These are phyloP conservation scores for Botrytis byssoidea DNA, from an alignment of 2,329 filamentous ascomycete species.

Conservation along the genomic window DNA sequence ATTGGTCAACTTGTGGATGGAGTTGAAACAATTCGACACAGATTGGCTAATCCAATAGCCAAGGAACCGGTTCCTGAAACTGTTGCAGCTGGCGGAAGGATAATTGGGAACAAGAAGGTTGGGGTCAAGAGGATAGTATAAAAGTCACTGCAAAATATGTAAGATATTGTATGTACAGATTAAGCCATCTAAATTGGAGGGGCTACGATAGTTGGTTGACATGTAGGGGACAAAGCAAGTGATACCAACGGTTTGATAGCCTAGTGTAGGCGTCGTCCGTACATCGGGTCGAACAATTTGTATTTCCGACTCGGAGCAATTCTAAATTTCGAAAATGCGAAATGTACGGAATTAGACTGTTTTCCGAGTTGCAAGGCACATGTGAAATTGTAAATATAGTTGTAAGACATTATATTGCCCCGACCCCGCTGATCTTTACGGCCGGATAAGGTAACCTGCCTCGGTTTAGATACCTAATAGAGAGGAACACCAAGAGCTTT, in stretches of 20 bases:
- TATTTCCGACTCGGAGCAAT: neutral
- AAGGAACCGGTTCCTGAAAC: conserved; percentile 35
- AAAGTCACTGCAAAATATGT: conserved; percentile 23
- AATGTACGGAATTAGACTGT: neutral
- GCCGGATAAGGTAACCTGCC: conserved; percentile 5
- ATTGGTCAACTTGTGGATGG: conserved; percentile 60
- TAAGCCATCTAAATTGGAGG: neutral
- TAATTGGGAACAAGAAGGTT: conserved; percentile 29
- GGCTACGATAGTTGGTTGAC: neutral
- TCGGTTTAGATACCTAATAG: neutral
- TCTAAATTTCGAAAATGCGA: neutral
- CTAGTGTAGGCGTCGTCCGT: neutral
- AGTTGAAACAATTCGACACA: conserved; percentile 47
- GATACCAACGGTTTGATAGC: neutral
- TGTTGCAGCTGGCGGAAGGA: conserved; percentile 27
- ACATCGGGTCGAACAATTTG: neutral
- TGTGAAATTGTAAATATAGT: neutral
- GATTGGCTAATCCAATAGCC: conserved; percentile 34
- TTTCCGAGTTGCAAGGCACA: neutral
- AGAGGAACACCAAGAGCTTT: neutral
- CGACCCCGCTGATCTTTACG: neutral
- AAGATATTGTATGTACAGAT: conserved; percentile 30
- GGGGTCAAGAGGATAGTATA: conserved; percentile 30
- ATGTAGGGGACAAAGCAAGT: neutral
- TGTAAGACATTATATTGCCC: neutral